These are phyloP conservation scores for Cornus suecica DNA, from an alignment of 148 eudicot species.

Conservation along the genomic window DNA sequence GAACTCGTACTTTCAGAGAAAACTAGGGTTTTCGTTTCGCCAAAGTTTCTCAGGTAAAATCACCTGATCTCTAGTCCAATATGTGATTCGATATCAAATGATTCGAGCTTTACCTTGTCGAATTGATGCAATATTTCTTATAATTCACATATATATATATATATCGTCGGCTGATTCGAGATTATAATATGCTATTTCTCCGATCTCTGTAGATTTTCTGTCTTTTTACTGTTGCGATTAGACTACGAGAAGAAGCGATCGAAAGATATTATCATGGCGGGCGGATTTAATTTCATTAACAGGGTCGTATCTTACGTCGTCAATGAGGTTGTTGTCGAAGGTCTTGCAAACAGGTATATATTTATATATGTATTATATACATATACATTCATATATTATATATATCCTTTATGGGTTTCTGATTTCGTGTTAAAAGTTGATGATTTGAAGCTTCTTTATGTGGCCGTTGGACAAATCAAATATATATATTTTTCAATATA, in stretches of 20 bases:
- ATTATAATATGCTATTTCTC: background rate
- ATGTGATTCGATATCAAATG: background rate
- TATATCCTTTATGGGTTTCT: too few relatives aligned
- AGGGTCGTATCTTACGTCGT: constrained; percentile 62
- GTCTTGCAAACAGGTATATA: constrained; percentile 71
- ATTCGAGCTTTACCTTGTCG: background rate
- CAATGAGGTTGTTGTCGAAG: constrained; percentile 62
- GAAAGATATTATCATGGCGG: constrained; percentile 47
- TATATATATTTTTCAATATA: too few relatives aligned
- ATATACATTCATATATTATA: too few relatives aligned
- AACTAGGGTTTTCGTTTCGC: constrained; percentile 6
- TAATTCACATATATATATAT: too few relatives aligned
- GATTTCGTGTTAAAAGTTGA: background rate
- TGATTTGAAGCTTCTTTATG: background rate
- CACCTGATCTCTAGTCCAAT: background rate
- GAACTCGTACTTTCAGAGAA: background rate
- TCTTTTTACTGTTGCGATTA: background rate
- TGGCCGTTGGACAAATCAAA: background rate
- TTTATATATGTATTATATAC: too few relatives aligned
- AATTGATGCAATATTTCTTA: background rate
- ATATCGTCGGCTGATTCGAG: background rate
- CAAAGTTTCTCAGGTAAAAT: background rate
- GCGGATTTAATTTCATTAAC: constrained; percentile 60
- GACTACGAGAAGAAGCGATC: background rate
- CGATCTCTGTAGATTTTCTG: background rate